Percentiles rank a stretch among this genome's conserved stretches.
Evolutionary conservation across 2,329 filamentous ascomycete species (phyloP).

Genomic region (Trichothecium roseum): DNA sequence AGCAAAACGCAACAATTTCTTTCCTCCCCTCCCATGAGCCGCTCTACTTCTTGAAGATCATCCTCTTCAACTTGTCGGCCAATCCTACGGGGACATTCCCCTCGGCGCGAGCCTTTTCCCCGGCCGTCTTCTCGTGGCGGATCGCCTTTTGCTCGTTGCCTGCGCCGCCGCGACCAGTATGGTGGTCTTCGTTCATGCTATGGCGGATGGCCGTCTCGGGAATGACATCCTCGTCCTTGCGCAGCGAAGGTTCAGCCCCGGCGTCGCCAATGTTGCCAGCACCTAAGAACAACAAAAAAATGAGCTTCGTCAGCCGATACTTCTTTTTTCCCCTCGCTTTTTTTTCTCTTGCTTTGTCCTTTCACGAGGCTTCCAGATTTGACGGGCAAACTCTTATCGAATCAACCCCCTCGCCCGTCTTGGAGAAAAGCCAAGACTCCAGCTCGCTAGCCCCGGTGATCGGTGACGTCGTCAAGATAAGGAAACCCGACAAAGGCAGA

Average conservation of each 20-base stretch:
- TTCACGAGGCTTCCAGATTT: not conserved
- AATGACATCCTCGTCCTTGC: constrained; percentile 41
- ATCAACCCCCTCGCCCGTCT: not conserved
- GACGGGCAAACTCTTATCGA: not conserved
- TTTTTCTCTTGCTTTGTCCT: not conserved
- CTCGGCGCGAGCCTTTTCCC: constrained; percentile 14
- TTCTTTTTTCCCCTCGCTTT: too few relatives aligned
- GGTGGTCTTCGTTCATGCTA: constrained; percentile 37
- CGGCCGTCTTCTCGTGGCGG: constrained; percentile 17
- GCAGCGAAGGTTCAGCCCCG: constrained; percentile 24
- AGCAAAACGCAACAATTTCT: not conserved
- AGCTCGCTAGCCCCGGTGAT: not conserved
- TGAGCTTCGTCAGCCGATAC: too few relatives aligned
- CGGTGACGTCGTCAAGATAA: constrained; percentile 1
- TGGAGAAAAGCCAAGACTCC: not conserved
- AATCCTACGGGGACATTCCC: constrained; percentile 26
- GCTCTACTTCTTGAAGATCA: constrained; percentile 41
- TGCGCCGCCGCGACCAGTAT: constrained; percentile 50
- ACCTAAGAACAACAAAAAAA: constrained; percentile 26
- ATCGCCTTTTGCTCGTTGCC: constrained; percentile 39
- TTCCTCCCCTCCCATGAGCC: not conserved
- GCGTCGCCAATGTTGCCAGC: constrained; percentile 48
- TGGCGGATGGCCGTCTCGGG: constrained; percentile 41
- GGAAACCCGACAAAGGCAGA: not conserved
- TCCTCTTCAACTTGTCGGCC: constrained; percentile 48